Percentiles rank a stretch among this genome's conserved stretches.
Conservation (phyloP, 2,329 filamentous ascomycete species). For the Cytospora mali region DNA sequence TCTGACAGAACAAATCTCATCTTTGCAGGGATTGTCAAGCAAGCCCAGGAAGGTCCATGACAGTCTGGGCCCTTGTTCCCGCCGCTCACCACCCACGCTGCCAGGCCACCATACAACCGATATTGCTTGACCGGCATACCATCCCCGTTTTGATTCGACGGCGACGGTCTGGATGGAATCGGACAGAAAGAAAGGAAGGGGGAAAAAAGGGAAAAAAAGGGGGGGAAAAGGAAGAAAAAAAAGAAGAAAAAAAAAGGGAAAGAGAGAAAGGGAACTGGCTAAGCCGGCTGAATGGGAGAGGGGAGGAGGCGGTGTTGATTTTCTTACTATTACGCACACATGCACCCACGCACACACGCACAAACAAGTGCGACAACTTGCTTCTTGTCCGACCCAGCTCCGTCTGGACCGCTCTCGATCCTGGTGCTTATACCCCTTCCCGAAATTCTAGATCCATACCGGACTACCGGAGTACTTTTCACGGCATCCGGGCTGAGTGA, state of each 20-base stretch:
- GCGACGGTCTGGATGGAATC: slow-evolving; percentile 9
- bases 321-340: background rate
- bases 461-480: background rate
- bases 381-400: slow-evolving; percentile 1
- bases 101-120: background rate
- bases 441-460: background rate
- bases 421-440: background rate
- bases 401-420: slow-evolving; percentile 1
- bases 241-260: too few relatives aligned
- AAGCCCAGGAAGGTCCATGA: slow-evolving; percentile 16
- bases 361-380: background rate
- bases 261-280: too few relatives aligned
- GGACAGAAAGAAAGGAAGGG: slow-evolving; percentile 9
- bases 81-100: background rate
- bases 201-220: too few relatives aligned
- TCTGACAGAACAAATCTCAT: too few relatives aligned
- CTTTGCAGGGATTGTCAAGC: slow-evolving; percentile 18
- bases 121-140: slow-evolving; percentile 5
- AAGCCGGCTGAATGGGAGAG: too few relatives aligned
- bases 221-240: too few relatives aligned
- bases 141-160: slow-evolving; percentile 9
- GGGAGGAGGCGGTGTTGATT: background rate
- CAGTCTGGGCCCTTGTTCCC: slow-evolving; percentile 16
- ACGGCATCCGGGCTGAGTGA: background rate
- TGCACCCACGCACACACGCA: background rate